Evolutionary conservation across 2,329 filamentous ascomycete genomes (phyloP).

Genomic region (Apiospora phragmitis): DNA sequence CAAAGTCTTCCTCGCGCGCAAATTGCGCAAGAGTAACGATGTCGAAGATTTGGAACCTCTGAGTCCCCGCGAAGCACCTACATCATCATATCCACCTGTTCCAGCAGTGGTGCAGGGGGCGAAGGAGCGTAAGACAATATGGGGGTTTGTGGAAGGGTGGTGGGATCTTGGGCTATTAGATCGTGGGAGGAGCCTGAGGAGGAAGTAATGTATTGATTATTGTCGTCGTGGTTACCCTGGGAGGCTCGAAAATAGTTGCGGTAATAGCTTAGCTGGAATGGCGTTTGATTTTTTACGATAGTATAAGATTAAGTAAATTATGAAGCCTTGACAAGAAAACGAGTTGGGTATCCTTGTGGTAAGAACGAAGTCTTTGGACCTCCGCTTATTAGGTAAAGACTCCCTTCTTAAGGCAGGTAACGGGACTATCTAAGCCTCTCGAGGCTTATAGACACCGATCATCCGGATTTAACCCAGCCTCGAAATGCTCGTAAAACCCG

Average conservation of each 20-base stretch:
- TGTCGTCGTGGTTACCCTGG: too few relatives aligned
- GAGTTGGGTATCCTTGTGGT: too few relatives aligned
- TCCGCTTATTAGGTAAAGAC: too few relatives aligned
- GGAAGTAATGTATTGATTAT: conserved; percentile 10
- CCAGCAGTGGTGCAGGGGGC: conserved; percentile 21
- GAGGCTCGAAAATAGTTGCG: too few relatives aligned
- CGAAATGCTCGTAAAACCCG: too few relatives aligned
- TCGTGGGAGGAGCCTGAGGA: conserved; percentile 37
- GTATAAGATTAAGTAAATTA: not conserved
- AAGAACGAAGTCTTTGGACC: too few relatives aligned
- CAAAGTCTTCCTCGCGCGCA: conserved; percentile 17
- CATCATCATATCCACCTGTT: conserved; percentile 4
- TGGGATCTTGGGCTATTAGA: conserved; percentile 54
- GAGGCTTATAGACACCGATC: too few relatives aligned
- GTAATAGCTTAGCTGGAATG: too few relatives aligned
- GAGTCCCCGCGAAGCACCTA: conserved; percentile 19
- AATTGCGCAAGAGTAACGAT: not conserved
- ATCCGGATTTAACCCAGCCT: too few relatives aligned
- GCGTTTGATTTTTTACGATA: not conserved
- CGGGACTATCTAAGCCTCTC: too few relatives aligned
- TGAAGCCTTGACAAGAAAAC: too few relatives aligned
- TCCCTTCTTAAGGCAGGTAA: too few relatives aligned
- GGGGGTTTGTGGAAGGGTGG: conserved; percentile 53
- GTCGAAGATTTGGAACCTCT: conserved; percentile 26
- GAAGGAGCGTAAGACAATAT: conserved; percentile 46